Base-by-base conservation (phyloP, 2,329 filamentous ascomycete species). In the Sclerotinia nivalis region DNA sequence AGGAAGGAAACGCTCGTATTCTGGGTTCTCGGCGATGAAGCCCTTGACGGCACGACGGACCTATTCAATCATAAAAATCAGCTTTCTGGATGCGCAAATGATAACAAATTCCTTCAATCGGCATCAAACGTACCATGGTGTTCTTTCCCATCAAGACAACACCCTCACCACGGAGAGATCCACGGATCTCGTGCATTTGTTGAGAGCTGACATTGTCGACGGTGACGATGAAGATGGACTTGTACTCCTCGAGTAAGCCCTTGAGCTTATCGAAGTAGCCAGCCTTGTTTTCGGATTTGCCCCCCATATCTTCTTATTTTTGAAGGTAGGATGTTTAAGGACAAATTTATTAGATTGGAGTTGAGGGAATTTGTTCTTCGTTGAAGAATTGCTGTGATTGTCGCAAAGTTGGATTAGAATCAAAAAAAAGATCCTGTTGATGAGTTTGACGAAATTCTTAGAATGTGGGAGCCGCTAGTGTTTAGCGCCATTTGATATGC, bases 171-270 rank as follows among this genome's bases (percentile, higher is more conserved):
- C 96, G 94, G 83, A 99, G 92, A 80, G 93, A 85, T 80, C 91
- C 86, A 83, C 96, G 92, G 84, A 99, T 98, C 90, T 99, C 96
- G 93, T 99, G 96, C 96, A 99, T 99, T 91, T 99, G 96, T 90
- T 99, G 96, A 79, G 96, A 99, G 84, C 91, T 93, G 90, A 99
- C 96, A 99, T 98, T 99, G 93, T 98, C 93, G 82, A 95, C 91
- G 82, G 82, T 89, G 84, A 97, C 94, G 84, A 99, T 94, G 93
- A 99, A 98, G 87, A 98, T 92, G 81, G 92, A 95, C 84, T 89
- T 89, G 91, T 96, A 98, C 83, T 93, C 91, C 87, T 98, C 93
- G 83, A 99, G 91, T 83, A 98, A 90, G 84, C 84, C 84, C 91
- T 97, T 97, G 84, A 99, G 93, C 93, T 98, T 98, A 85, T 97